Conservation (phyloP, 1,284 basidiomycete genomes). For the Singerocomus inundabilis region DNA sequence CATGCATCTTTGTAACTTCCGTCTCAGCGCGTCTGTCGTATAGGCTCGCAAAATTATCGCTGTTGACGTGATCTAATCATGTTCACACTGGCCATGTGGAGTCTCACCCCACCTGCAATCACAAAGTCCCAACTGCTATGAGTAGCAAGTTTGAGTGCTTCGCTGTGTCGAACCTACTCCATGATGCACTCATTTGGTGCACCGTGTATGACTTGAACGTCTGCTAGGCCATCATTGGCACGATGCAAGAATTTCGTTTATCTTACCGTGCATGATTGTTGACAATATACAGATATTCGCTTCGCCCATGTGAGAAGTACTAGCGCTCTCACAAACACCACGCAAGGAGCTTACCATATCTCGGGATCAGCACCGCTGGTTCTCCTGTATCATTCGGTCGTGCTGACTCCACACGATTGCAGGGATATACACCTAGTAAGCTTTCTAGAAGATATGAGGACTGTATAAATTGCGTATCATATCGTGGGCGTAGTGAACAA, state of each 20-base stretch:
- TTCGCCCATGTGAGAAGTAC: conserved; percentile 44
- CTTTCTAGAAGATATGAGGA: neutral
- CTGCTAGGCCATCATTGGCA: conserved; percentile 46
- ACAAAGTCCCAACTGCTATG: conserved; percentile 21
- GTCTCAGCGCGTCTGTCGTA: conserved; percentile 35
- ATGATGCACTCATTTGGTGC: conserved; percentile 26
- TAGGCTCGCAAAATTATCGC: neutral
- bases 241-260: conserved; percentile 27
- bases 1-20: conserved; percentile 49
- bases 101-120: conserved; percentile 34
- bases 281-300: conserved; percentile 36
- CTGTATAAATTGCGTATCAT: neutral
- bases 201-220: conserved; percentile 48
- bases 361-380: conserved; percentile 30
- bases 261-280: neutral
- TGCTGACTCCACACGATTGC: conserved; percentile 21
- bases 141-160: conserved; percentile 9
- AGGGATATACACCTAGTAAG: conserved; percentile 41
- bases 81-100: conserved; percentile 39
- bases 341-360: conserved; percentile 47
- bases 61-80: conserved; percentile 12
- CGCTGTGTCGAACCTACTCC: neutral
- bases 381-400: neutral
- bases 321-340: conserved; percentile 53
- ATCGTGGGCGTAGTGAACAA: conserved; percentile 38